Evolutionary conservation across 306 rosid genomes (phyloP), one percentile per base, ranked within the genome.

Genomic region (Dalbergia oliveri): DNA sequence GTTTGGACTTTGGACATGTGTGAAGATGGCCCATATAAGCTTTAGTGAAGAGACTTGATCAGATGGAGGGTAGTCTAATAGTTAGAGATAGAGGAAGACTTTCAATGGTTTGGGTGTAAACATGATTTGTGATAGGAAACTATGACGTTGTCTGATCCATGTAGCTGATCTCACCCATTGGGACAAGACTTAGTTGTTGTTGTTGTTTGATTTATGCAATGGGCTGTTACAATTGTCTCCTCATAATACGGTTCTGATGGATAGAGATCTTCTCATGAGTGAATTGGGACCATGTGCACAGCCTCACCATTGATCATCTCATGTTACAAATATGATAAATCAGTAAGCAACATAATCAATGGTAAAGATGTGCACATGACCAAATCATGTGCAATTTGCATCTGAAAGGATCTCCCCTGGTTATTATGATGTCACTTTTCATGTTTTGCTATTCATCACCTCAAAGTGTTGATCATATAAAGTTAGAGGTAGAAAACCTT

Each of bases 361-460:
- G 59, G 21, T 14, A 5, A n/a, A 8, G 60, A 11, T 13, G 21
- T 14, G 21, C 18, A 53, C 59, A 53, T n/a, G 3, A n/a, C 8
- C 19, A 53, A 13, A 44, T 44, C 59, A 53, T 53, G 15, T n/a
- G 23, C 26, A 54, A n/a, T 54, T 54, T 54, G 60, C 60, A 54
- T 1, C 6, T 16, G 21, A 16, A 54, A 16, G 26, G 60, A 14
- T 16, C 21, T 54, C 60, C 7, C 60, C 21, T 8, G 9, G 60
- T 54, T 54, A 16, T 6, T 49, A n/a, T 51, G 19, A 26, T 68
- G 66, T 75, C 47, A 18, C 64, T 58, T 57, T 59, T 75, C 37
- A 3, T 26, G 5, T 9, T 75, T 31, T 16, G 72, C 14, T 6
- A 57, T 19, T 45, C 47, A 61, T 60, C 14, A 8, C 76, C 71